These are phyloP conservation scores for Astrephomene gubernaculifera DNA, from an alignment of 139 green algal species.

Conservation along the genomic window DNA sequence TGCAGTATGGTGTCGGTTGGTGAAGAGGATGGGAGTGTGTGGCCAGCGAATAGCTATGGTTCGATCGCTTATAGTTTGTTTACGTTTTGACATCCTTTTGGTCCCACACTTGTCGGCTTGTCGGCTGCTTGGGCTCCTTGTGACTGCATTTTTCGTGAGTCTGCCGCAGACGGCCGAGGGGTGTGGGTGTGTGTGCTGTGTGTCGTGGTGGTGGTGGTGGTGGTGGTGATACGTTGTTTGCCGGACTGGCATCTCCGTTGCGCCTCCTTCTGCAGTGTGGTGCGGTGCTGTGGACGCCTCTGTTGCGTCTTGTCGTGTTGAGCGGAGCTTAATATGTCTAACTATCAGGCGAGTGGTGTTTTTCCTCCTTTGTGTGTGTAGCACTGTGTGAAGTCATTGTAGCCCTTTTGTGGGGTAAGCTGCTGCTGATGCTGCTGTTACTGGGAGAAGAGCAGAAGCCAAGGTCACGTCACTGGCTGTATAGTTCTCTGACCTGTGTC, in stretches of 20 bases:
- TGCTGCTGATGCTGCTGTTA: neutral
- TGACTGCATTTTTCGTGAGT: conserved; percentile 34
- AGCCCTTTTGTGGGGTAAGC: conserved; percentile 3
- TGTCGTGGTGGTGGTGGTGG: neutral
- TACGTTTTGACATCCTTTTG: conserved; percentile 27
- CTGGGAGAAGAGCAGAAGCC: neutral
- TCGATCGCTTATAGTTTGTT: conserved; percentile 24
- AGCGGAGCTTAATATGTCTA: too few relatives aligned
- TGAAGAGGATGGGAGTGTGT: conserved; percentile 10
- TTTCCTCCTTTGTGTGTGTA: neutral
- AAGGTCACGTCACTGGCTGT: conserved; percentile 18
- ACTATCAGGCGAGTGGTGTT: conserved; percentile 17
- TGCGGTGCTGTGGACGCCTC: conserved; percentile 11
- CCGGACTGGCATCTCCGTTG: conserved; percentile 3
- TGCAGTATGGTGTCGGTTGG: conserved; percentile 31
- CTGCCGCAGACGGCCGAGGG: conserved; percentile 10
- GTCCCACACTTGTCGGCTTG: conserved; percentile 2
- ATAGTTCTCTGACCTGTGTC: conserved; percentile 22
- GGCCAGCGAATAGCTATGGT: conserved; percentile 33
- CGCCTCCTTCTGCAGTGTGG: neutral
- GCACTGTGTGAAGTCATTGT: conserved; percentile 10
- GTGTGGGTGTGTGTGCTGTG: too few relatives aligned
- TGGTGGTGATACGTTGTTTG: conserved; percentile 28
- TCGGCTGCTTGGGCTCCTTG: conserved; percentile 14
- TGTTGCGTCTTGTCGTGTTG: neutral